Evolutionary conservation across 1,284 basidiomycete genomes (phyloP), one percentile per base, ranked within the genome.

Genomic region (Golubevia sp.): DNA sequence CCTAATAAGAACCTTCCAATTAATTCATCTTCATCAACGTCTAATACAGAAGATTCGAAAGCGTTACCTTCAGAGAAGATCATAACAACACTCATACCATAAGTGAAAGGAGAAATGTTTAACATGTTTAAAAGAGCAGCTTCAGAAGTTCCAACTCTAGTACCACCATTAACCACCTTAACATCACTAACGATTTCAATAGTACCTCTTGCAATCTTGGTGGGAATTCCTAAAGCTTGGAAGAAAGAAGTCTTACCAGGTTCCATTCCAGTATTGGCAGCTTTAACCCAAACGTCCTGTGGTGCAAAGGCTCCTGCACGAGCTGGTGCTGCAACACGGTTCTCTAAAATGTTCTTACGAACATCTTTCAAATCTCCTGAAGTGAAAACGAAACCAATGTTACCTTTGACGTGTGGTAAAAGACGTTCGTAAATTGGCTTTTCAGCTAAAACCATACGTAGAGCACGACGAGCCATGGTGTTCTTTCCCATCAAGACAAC

Each of bases 371-470:
- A 90, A 84, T 99, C 97, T 58, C 86, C 87, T 54, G 88, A 86
- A 79, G 97, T 97, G 90, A 99, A 99, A 85, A 99, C 96, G 88
- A 99, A 99, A 68, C 96, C 96, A 78, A 99, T 92, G 90, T 99
- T 99, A 77, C 94, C 95, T 86, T 88, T 92, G 87, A 99, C 88
- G 88, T 92, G 90, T 73, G 95, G 96, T 71, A 99, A 90, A 85
- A 99, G 90, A 85, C 91, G 92, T 88, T 99, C 96, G 88, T 92
- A 95, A 84, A 94, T 90, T 70, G 97, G 96, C 88, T 87, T 89
- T 84, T 98, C 96, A 74, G 88, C 68, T 82, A 98, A 88, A 85
- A 98, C 90, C 84, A 91, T 88, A 78, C 96, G 94, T 74, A 99
- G 89, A 66, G 94, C 96, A 84, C 96, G 94, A 87, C 96, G 93